These are phyloP conservation scores for Coemansia sp. DNA, from an alignment of 192 early-diverging fungal species.

Conservation along the genomic window DNA sequence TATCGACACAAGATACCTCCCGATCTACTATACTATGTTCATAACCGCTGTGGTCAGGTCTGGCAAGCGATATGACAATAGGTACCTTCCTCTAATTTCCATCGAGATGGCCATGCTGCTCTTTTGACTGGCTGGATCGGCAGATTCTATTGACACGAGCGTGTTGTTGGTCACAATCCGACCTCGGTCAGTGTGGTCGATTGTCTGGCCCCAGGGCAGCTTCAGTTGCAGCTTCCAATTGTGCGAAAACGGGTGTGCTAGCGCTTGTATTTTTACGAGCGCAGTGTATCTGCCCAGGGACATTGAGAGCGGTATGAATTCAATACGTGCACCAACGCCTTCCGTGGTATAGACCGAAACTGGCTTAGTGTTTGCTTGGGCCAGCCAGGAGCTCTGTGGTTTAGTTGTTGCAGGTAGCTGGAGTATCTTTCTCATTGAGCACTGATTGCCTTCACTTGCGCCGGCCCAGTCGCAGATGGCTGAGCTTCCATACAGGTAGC, in stretches of 20 bases:
- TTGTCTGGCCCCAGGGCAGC: slow-evolving; percentile 35
- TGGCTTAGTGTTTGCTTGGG: slow-evolving; percentile 23
- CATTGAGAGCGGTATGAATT: slow-evolving; percentile 29
- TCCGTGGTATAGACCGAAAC: slow-evolving; percentile 28
- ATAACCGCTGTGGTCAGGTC: slow-evolving; percentile 17
- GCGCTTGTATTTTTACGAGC: slow-evolving; percentile 46
- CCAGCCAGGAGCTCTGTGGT: slow-evolving; percentile 16
- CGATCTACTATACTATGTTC: not conserved
- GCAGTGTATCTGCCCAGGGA: slow-evolving; percentile 31
- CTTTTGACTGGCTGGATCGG: not conserved
- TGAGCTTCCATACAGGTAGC: slow-evolving; percentile 31
- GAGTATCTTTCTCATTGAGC: slow-evolving; percentile 22
- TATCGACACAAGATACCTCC: not conserved
- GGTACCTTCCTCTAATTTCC: slow-evolving; percentile 29
- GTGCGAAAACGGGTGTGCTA: slow-evolving; percentile 35
- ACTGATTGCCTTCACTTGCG: slow-evolving; percentile 26
- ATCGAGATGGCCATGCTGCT: slow-evolving; percentile 34
- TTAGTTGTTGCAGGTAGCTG: slow-evolving; percentile 26
- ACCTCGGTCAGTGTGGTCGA: slow-evolving; percentile 39
- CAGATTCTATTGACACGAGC: slow-evolving; percentile 13
- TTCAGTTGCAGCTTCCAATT: slow-evolving; percentile 44
- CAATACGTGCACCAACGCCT: slow-evolving; percentile 31
- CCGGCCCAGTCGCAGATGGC: slow-evolving; percentile 45
- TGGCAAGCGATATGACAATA: slow-evolving; percentile 24
- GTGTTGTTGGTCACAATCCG: slow-evolving; percentile 13